Evolutionary conservation across 495 filamentous ascomycete genomes (phyloP), one percentile per base, ranked within the genome.

Genomic region (Hamigera avellanea): DNA sequence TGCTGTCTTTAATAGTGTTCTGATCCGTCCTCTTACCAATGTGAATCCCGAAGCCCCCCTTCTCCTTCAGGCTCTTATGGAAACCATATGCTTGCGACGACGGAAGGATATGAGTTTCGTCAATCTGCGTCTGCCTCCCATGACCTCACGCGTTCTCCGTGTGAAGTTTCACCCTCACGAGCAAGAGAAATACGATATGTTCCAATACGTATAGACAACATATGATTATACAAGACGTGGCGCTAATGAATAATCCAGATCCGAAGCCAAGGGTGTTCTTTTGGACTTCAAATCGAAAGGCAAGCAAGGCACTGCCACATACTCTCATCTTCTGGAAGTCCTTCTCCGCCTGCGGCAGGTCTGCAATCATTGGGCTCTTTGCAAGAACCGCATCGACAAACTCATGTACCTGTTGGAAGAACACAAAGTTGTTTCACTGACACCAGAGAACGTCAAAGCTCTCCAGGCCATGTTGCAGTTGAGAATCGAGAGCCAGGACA

Each of bases 31-130:
- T 8, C 63, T 95, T 6, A 72, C 64, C 8, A 39, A 53, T 18
- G 80, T 76, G 4, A 66, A 78, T 13, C 57, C 62, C 8, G 61
- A 69, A 26, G 77, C 80, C 14, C 77, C 73, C 28, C 52, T 68
- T 13, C 57, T 93, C 13, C 66, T 93, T 10, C 83, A 88, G 48
- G 70, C 76, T 2, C 63, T 95, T 30, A 91, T 93, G 75, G 66
- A 63, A 6, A 82, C 81, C n/a, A 70, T 93, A 18, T 93, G 84
- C 46, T 66, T 95, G 15, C 73, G 88, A 26, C 75, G 88, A 17
- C 77, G 78, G 44, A 95, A 95, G 57, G 79, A 87, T 36, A 94
- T 95, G 87, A 70, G 69, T 8, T 94, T 94, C 42, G 69, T 95
- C 30, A 84, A 95, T 44, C 60, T 95, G 9, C 78, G 78, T 33